These are phyloP conservation scores for Cicer pinnatifidum DNA, from an alignment of 306 rosid species.

Conservation along the genomic window DNA sequence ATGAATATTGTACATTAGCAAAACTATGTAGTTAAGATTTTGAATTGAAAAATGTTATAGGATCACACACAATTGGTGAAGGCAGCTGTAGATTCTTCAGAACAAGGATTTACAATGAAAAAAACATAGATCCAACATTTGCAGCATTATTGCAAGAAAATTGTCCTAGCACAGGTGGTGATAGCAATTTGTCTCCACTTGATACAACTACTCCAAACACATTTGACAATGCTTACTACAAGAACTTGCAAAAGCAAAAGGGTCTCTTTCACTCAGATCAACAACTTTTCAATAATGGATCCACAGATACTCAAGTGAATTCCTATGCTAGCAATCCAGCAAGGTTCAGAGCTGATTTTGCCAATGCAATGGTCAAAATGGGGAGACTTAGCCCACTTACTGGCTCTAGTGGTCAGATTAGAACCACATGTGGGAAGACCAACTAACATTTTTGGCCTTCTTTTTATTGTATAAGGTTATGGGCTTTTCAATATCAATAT, in stretches of 20 bases:
- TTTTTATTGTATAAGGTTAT: neutral
- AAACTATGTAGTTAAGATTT: neutral
- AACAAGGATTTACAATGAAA: slow-evolving; percentile 60
- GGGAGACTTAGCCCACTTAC: slow-evolving; percentile 68
- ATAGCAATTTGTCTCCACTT: slow-evolving; percentile 53
- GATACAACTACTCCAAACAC: slow-evolving; percentile 48
- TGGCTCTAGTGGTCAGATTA: slow-evolving; percentile 63
- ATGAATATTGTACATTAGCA: too few relatives aligned
- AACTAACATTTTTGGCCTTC: slow-evolving; percentile 45
- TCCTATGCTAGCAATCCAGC: slow-evolving; percentile 43
- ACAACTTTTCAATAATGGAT: slow-evolving; percentile 57
- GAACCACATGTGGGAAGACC: slow-evolving; percentile 55
- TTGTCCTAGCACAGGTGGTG: slow-evolving; percentile 63
- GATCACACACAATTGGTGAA: slow-evolving; percentile 69
- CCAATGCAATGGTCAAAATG: slow-evolving; percentile 66
- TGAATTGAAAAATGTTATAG: slow-evolving; percentile 42
- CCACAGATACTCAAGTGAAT: slow-evolving; percentile 58
- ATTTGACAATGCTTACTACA: slow-evolving; percentile 67
- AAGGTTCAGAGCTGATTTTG: slow-evolving; percentile 58
- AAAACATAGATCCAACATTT: slow-evolving; percentile 60
- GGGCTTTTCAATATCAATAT: neutral
- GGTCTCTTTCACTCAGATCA: slow-evolving; percentile 74
- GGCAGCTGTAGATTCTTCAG: slow-evolving; percentile 53
- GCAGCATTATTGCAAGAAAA: slow-evolving; percentile 48
- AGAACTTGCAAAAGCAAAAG: slow-evolving; percentile 51